phyloP scores from a whole-genome alignment of 306 rosid genomes.

The Neltuma alba region DNA sequence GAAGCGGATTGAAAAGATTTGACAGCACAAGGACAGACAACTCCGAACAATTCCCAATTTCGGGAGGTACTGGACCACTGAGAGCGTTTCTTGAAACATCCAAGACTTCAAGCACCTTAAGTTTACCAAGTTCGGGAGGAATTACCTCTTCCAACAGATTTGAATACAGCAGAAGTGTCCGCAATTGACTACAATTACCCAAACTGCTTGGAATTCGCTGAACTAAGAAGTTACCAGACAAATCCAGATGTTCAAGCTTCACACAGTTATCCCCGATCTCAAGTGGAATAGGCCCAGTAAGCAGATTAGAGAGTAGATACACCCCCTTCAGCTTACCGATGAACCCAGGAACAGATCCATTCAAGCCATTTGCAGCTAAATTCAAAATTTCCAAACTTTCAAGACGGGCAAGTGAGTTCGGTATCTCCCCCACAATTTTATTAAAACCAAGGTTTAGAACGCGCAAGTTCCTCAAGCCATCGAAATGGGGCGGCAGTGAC shows the following conservation, averaged over 20 bases:
- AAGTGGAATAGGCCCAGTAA: slow-evolving; percentile 60
- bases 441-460: slow-evolving; percentile 82
- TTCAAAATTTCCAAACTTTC: slow-evolving; percentile 65
- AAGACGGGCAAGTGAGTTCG: slow-evolving; percentile 46
- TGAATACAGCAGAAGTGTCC: slow-evolving; percentile 68
- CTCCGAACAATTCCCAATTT: slow-evolving; percentile 70
- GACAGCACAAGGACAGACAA: slow-evolving; percentile 80
- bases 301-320: slow-evolving; percentile 62
- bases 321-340: slow-evolving; percentile 65
- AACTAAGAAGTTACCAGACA: slow-evolving; percentile 71
- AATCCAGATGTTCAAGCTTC: slow-evolving; percentile 84
- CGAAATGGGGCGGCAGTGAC: slow-evolving; percentile 40
- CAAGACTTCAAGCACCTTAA: slow-evolving; percentile 62
- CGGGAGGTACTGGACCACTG: slow-evolving; percentile 59
- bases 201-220: slow-evolving; percentile 60
- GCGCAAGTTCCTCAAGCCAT: slow-evolving; percentile 52
- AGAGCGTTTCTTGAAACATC: slow-evolving; percentile 91
- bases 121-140: slow-evolving; percentile 69
- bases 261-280: slow-evolving; percentile 76
- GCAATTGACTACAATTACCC: slow-evolving; percentile 70
- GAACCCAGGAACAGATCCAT: slow-evolving; percentile 73
- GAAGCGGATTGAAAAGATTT: slow-evolving; percentile 58
- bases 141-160: slow-evolving; percentile 70
- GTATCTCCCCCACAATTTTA: slow-evolving; percentile 65
- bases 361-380: slow-evolving; percentile 68